Evolutionary conservation across 2,329 filamentous ascomycete genomes (phyloP).

Genomic region (Clarireedia monteithiana): DNA sequence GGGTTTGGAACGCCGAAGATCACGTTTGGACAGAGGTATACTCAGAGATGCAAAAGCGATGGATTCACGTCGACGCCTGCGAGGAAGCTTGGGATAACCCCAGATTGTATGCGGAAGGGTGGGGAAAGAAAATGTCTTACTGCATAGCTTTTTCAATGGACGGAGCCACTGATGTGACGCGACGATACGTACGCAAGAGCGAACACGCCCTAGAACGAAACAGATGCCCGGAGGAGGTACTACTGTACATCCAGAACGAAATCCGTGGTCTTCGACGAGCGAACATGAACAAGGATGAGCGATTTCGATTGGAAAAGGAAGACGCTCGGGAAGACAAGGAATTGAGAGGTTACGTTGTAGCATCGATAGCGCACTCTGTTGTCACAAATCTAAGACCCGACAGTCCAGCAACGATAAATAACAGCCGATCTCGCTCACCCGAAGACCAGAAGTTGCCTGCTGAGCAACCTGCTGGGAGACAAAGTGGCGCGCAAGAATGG

Average conservation of each 20-base stretch:
- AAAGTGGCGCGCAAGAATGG: constrained; percentile 45
- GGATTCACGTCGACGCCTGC: constrained; percentile 94
- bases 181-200: constrained; percentile 62
- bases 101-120: constrained; percentile 84
- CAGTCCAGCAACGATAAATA: constrained; percentile 12
- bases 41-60: constrained; percentile 84
- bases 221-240: constrained; percentile 78
- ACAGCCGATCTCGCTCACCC: constrained; percentile 18
- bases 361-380: constrained; percentile 65
- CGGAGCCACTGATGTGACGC: constrained; percentile 60
- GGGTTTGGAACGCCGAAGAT: constrained; percentile 98
- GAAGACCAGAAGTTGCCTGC: constrained; percentile 54
- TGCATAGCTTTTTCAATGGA: constrained; percentile 95
- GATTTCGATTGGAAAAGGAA: constrained; percentile 73
- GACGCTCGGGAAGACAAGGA: constrained; percentile 70
- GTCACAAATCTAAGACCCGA: constrained; percentile 22
- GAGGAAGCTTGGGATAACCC: constrained; percentile 96
- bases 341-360: constrained; percentile 65
- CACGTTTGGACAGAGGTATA: constrained; percentile 98
- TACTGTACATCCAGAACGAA: constrained; percentile 87
- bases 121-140: constrained; percentile 95
- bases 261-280: constrained; percentile 76
- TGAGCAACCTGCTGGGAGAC: constrained; percentile 46
- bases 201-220: constrained; percentile 68
- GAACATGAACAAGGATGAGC: constrained; percentile 80